phyloP scores from a whole-genome alignment of 164 flowering plant genomes.

The Vitis rotundifolia region DNA sequence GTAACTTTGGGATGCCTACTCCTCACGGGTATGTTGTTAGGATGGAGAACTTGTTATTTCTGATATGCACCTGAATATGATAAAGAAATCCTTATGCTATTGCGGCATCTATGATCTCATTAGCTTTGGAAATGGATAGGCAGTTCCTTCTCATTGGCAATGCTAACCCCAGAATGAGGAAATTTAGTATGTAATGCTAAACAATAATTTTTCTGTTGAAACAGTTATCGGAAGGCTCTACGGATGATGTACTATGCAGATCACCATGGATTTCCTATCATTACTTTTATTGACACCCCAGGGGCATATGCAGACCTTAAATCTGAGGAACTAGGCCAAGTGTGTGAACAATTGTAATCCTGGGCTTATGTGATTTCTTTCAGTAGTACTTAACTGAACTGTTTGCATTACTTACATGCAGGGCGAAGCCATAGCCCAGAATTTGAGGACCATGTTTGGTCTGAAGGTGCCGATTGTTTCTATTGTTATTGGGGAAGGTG shows the following conservation, averaged over 20 bases:
- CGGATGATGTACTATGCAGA: conserved; percentile 97
- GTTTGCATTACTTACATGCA: conserved; percentile 27
- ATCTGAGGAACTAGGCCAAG: conserved; percentile 92
- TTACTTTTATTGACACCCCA: conserved; percentile 93
- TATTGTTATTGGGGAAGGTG: conserved; percentile 98
- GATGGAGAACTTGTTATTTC: background rate
- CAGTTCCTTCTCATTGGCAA: background rate
- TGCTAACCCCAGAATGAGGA: background rate
- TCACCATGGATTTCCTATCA: conserved; percentile 85
- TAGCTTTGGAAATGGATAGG: background rate
- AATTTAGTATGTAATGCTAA: background rate
- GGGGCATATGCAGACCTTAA: conserved; percentile 96
- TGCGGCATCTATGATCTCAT: background rate
- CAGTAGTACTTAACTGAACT: conserved; percentile 2
- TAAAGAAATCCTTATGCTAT: background rate
- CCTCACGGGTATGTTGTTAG: conserved; percentile 83
- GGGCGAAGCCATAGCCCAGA: conserved; percentile 98
- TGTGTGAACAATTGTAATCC: conserved; percentile 28
- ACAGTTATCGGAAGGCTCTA: conserved; percentile 92
- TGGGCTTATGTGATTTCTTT: background rate
- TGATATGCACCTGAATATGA: conserved; percentile 1
- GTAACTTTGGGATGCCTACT: conserved; percentile 99
- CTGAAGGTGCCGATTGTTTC: conserved; percentile 90
- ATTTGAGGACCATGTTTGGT: conserved; percentile 89
- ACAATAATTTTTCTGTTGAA: conserved; percentile 6